Conservation (phyloP, 768 basidiomycete genomes). For the Trametes villosa region DNA sequence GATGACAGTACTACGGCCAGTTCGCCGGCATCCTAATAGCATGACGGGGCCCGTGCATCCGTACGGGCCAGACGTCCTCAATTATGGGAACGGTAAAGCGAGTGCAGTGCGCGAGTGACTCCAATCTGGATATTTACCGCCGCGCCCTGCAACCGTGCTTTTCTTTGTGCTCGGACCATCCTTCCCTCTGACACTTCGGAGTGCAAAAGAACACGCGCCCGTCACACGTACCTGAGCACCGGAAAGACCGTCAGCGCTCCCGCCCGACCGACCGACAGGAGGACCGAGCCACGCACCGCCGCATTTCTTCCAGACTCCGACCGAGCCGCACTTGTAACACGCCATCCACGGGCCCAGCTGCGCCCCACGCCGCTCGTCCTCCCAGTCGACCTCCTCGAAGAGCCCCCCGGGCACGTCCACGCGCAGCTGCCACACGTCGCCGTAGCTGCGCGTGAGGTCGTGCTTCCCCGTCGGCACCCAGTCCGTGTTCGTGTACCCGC, state of each 20-base stretch:
- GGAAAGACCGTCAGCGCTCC: not conserved
- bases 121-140: not conserved
- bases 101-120: not conserved
- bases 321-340: slow-evolving; percentile 44
- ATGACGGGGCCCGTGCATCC: not conserved
- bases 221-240: slow-evolving; percentile 20
- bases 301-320: slow-evolving; percentile 45
- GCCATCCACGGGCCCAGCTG: slow-evolving; percentile 45
- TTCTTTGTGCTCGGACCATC: slow-evolving; percentile 27
- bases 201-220: slow-evolving; percentile 26
- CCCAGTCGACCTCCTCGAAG: slow-evolving; percentile 43
- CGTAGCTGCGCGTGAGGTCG: slow-evolving; percentile 35
- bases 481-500: slow-evolving; percentile 46
- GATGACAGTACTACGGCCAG: not conserved
- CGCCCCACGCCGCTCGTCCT: slow-evolving; percentile 43
- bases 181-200: slow-evolving; percentile 23
- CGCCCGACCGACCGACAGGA: not conserved
- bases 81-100: not conserved
- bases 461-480: slow-evolving; percentile 39
- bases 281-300: slow-evolving; percentile 38
- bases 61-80: not conserved
- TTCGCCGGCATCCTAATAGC: not conserved
- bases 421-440: slow-evolving; percentile 45
- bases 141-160: slow-evolving; percentile 18
- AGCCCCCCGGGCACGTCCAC: slow-evolving; percentile 42